These are phyloP conservation scores for Ophiostoma novo-ulmi DNA, from an alignment of 2,329 filamentous ascomycete species.

Conservation along the genomic window DNA sequence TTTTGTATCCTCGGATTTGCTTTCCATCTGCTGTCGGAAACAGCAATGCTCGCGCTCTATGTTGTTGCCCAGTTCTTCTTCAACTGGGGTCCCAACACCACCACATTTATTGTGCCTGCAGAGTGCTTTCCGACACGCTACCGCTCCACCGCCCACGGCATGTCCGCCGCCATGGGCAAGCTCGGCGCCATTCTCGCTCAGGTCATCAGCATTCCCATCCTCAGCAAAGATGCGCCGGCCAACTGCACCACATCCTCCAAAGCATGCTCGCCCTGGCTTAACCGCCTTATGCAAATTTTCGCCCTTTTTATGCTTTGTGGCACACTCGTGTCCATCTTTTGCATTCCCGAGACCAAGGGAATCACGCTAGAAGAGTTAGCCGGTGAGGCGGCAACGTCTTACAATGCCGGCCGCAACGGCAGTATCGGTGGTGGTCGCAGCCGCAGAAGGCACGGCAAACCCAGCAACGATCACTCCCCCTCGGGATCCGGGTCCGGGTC, in stretches of 20 bases:
- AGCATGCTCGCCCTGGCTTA: constrained; percentile 55
- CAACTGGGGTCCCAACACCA: constrained; percentile 62
- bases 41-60: constrained; percentile 55
- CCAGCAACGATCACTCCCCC: not conserved
- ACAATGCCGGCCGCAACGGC: constrained; percentile 48
- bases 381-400: constrained; percentile 59
- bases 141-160: constrained; percentile 57
- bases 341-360: constrained; percentile 69
- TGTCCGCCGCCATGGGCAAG: constrained; percentile 63
- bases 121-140: constrained; percentile 63
- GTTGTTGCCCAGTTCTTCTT: constrained; percentile 62
- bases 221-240: constrained; percentile 50
- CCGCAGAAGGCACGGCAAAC: constrained; percentile 22
- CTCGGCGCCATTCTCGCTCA: constrained; percentile 64
- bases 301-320: constrained; percentile 76
- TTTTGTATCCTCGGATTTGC: constrained; percentile 60
- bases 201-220: constrained; percentile 58
- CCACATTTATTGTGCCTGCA: constrained; percentile 60
- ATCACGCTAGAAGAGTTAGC: constrained; percentile 67
- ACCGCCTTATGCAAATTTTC: constrained; percentile 72
- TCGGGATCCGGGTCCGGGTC: not conserved
- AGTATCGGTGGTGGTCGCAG: constrained; percentile 40
- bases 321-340: constrained; percentile 60
- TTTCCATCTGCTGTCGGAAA: constrained; percentile 45
- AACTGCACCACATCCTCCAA: constrained; percentile 42